phyloP scores from a whole-genome alignment of 2,329 filamentous ascomycete genomes.

The Exophiala sp. region DNA sequence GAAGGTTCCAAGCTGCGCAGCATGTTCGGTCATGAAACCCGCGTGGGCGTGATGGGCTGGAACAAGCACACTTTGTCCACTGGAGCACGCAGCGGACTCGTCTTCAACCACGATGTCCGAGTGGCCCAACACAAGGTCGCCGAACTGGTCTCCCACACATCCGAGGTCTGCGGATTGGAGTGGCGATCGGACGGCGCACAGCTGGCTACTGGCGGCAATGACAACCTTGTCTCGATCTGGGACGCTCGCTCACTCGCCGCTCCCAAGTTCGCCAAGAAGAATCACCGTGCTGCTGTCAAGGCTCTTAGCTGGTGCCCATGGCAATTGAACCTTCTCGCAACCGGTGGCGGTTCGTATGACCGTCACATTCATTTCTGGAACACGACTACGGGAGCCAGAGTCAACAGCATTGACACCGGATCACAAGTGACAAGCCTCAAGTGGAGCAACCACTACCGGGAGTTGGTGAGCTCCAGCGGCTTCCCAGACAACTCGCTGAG shows the following conservation, averaged over 20 bases:
- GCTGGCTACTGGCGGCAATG: conserved; percentile 94
- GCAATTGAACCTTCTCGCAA: conserved; percentile 95
- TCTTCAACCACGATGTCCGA: conserved; percentile 92
- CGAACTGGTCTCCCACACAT: conserved; percentile 94
- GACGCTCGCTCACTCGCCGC: conserved; percentile 89
- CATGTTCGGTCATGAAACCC: conserved; percentile 96
- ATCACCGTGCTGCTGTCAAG: conserved; percentile 98
- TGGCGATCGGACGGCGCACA: conserved; percentile 96
- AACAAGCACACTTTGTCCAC: conserved; percentile 97
- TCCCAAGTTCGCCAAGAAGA: conserved; percentile 99
- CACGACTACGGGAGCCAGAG: conserved; percentile 91
- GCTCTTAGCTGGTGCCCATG: conserved; percentile 98
- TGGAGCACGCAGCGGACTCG: conserved; percentile 86
- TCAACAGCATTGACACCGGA: conserved; percentile 98
- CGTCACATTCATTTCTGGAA: conserved; percentile 99
- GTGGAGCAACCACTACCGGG: conserved; percentile 96
- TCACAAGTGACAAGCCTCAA: conserved; percentile 94
- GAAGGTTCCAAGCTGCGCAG: conserved; percentile 93
- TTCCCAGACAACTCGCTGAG: conserved; percentile 99
- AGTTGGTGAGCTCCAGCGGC: conserved; percentile 94
- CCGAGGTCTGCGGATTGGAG: conserved; percentile 95
- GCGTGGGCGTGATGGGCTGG: conserved; percentile 98
- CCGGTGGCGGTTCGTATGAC: conserved; percentile 93
- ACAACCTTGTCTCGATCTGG: conserved; percentile 99
- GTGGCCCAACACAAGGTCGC: conserved; percentile 97